Percentiles rank a stretch among this genome's conserved stretches.
Evolutionary conservation across 495 filamentous ascomycete genomes (phyloP).

Genomic region (Sabuloglossum arenarium): DNA sequence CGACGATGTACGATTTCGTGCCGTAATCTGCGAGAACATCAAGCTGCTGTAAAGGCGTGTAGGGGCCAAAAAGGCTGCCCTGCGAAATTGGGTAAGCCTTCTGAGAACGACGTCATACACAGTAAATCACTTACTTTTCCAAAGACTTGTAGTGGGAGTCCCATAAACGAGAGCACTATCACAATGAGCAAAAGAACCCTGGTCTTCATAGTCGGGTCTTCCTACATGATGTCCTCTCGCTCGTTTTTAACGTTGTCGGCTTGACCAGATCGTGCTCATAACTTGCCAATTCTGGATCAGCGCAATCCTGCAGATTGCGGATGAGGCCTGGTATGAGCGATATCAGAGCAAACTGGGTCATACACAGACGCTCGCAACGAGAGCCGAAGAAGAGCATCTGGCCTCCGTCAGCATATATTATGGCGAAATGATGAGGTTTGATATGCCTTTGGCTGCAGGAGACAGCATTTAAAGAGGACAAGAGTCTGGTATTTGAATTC

Average conservation of each 20-base stretch:
- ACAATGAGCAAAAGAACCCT: neutral
- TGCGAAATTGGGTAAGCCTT: slow-evolving; percentile 12
- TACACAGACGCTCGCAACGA: slow-evolving; percentile 82
- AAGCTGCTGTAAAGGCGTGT: slow-evolving; percentile 89
- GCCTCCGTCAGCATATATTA: slow-evolving; percentile 3
- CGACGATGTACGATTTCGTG: slow-evolving; percentile 93
- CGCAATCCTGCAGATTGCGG: slow-evolving; percentile 68
- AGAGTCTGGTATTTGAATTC: slow-evolving; percentile 87
- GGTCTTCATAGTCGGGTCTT: neutral
- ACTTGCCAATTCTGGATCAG: slow-evolving; percentile 70
- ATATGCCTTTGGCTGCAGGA: slow-evolving; percentile 81
- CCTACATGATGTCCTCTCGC: slow-evolving; percentile 65
- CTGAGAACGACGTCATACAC: neutral
- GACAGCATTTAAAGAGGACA: slow-evolving; percentile 77
- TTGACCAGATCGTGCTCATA: slow-evolving; percentile 55
- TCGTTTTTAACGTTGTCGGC: slow-evolving; percentile 76
- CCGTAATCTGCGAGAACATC: slow-evolving; percentile 85
- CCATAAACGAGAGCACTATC: slow-evolving; percentile 74
- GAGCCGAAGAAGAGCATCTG: slow-evolving; percentile 98
- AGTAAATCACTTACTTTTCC: slow-evolving; percentile 42
- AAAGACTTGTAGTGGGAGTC: slow-evolving; percentile 83
- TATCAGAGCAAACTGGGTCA: slow-evolving; percentile 93
- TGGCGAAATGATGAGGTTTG: neutral
- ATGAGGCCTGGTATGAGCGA: slow-evolving; percentile 86
- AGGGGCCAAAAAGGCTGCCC: slow-evolving; percentile 90